Percentiles rank a stretch among this genome's conserved stretches.
Conservation (phyloP, 148 eudicot species). For the Fagopyrum homotropicum region DNA sequence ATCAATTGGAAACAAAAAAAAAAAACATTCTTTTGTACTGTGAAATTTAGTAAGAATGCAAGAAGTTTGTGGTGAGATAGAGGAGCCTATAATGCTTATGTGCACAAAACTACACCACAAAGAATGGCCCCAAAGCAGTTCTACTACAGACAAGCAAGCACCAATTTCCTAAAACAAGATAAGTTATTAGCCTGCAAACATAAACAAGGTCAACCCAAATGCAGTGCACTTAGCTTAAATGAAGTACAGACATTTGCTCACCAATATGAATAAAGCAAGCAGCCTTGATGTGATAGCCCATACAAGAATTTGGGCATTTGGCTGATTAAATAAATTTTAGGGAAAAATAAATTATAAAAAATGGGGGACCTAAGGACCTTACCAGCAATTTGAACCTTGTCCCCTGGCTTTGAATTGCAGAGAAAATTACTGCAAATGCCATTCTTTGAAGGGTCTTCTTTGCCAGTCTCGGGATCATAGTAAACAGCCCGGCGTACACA, state of each 20-base stretch:
- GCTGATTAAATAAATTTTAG: slow-evolving; percentile 4
- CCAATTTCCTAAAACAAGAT: background rate
- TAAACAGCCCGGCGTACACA: slow-evolving; percentile 92
- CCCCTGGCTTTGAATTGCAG: slow-evolving; percentile 89
- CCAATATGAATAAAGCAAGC: background rate
- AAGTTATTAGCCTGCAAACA: background rate
- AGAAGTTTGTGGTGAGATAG: background rate
- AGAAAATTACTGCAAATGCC: slow-evolving; percentile 92
- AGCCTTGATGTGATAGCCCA: background rate
- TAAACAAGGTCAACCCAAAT: too few species aligned
- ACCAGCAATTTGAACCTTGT: slow-evolving; percentile 83
- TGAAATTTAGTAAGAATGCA: background rate
- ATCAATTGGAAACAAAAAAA: too few species aligned
- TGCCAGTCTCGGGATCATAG: slow-evolving; percentile 83
- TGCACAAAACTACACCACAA: background rate
- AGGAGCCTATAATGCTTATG: background rate
- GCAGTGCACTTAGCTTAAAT: background rate
- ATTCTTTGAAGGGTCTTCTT: slow-evolving; percentile 75
- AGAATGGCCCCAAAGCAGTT: background rate
- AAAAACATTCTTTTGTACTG: background rate
- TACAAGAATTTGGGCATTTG: background rate
- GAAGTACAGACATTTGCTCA: background rate
- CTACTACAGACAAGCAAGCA: background rate
- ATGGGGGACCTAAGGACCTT: slow-evolving; percentile 21
- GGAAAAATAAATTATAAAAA: background rate